These are phyloP conservation scores for Escovopsis weberi DNA, from an alignment of 2,329 filamentous ascomycete genomes.

Conservation along the genomic window DNA sequence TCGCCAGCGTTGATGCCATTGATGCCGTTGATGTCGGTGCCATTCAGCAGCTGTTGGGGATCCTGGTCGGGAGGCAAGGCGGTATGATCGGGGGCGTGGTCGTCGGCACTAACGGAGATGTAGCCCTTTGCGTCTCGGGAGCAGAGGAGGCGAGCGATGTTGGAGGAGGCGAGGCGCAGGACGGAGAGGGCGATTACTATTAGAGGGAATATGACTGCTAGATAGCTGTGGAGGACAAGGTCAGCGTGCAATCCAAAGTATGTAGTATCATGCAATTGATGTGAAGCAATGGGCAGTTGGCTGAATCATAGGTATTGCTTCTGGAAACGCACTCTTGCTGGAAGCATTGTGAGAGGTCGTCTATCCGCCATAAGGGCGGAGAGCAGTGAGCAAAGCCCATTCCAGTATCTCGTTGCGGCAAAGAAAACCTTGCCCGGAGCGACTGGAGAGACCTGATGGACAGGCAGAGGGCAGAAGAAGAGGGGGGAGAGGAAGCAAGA, in stretches of 20 bases:
- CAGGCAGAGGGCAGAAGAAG: not conserved
- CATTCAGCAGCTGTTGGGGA: conserved; percentile 17
- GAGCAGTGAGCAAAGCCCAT: conserved; percentile 36
- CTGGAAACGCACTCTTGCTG: conserved; percentile 47
- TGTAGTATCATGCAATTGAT: too few relatives aligned
- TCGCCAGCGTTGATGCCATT: too few relatives aligned
- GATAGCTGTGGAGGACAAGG: conserved; percentile 15
- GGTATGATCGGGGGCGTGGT: conserved; percentile 31
- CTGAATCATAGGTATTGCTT: not conserved
- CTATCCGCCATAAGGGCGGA: conserved; percentile 46
- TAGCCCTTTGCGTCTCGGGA: conserved; percentile 41
- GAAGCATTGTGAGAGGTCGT: conserved; percentile 51
- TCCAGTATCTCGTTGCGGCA: not conserved
- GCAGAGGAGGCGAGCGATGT: conserved; percentile 36
- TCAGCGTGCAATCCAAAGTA: not conserved
- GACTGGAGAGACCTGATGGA: not conserved
- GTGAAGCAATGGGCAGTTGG: too few relatives aligned
- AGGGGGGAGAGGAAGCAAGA: not conserved
- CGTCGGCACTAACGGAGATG: conserved; percentile 34
- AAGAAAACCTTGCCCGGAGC: not conserved
- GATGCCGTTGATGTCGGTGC: too few relatives aligned
- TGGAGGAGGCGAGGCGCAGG: conserved; percentile 46
- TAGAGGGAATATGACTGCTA: conserved; percentile 63
- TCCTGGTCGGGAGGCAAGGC: conserved; percentile 34
- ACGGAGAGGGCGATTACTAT: conserved; percentile 56